These are phyloP conservation scores for Venturia asperata DNA, from an alignment of 2,329 filamentous ascomycete genomes.

Conservation along the genomic window DNA sequence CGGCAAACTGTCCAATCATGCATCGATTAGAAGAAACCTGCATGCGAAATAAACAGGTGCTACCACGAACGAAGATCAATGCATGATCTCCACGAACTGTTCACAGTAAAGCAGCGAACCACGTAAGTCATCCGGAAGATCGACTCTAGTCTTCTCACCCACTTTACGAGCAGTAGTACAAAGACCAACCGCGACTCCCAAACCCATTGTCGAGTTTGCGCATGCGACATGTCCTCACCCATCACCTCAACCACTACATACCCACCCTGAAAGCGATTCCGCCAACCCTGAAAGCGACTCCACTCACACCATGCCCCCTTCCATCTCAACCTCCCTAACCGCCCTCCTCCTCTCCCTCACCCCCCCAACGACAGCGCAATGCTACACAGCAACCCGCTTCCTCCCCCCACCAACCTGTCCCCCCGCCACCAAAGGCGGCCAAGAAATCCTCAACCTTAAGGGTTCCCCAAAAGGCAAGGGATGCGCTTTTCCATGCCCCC, in stretches of 20 bases:
- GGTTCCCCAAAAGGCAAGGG: slow-evolving; percentile 8
- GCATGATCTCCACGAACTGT: not conserved
- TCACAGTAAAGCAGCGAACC: not conserved
- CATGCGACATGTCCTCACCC: not conserved
- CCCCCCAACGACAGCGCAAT: not conserved
- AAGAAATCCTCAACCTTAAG: not conserved
- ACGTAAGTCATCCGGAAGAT: not conserved
- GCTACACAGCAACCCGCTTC: slow-evolving; percentile 6
- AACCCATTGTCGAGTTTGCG: not conserved
- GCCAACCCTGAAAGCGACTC: not conserved
- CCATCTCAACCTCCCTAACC: not conserved
- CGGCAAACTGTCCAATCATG: not conserved
- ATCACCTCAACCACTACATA: not conserved
- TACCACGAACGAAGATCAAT: not conserved
- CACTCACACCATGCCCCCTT: not conserved
- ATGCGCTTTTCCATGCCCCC: slow-evolving; percentile 1
- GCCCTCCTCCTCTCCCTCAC: not conserved
- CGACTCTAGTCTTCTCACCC: not conserved
- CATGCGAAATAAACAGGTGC: not conserved
- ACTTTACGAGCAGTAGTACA: not conserved
- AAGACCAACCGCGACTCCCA: not conserved
- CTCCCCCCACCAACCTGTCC: not conserved
- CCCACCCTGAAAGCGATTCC: not conserved
- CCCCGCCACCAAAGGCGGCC: not conserved
- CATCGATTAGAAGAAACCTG: not conserved